Conservation (phyloP, 1,284 basidiomycete species). For the Tylopilus sp. region DNA sequence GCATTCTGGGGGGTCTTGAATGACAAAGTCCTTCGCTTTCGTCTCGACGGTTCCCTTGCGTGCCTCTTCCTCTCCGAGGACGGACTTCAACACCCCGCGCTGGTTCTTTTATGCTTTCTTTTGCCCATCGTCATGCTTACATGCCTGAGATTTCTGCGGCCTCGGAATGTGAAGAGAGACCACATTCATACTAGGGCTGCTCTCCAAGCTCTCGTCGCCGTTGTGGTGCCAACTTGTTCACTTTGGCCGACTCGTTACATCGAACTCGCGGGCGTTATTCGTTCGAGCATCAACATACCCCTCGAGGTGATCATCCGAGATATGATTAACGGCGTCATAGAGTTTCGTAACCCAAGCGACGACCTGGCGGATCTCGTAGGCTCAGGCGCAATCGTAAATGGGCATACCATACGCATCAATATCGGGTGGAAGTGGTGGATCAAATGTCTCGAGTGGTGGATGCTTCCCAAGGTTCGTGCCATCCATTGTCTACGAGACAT, state of each 20-base stretch:
- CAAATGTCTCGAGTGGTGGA: slow-evolving; percentile 23
- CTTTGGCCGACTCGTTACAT: slow-evolving; percentile 36
- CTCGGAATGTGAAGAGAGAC: slow-evolving; percentile 7
- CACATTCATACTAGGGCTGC: slow-evolving; percentile 21
- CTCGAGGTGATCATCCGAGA: slow-evolving; percentile 28
- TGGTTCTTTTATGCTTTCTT: slow-evolving; percentile 6
- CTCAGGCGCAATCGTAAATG: slow-evolving; percentile 13
- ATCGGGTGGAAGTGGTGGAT: slow-evolving; percentile 32
- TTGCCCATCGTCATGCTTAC: slow-evolving; percentile 7
- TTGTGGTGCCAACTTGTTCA: slow-evolving; percentile 35
- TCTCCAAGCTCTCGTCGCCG: slow-evolving; percentile 31
- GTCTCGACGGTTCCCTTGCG: not conserved
- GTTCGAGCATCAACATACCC: slow-evolving; percentile 21
- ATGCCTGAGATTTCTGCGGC: slow-evolving; percentile 3
- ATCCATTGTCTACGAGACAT: not conserved
- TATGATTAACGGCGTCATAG: slow-evolving; percentile 27
- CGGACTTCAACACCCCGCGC: not conserved
- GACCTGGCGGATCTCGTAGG: slow-evolving; percentile 30
- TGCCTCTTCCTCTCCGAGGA: not conserved
- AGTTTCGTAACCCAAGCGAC: slow-evolving; percentile 31
- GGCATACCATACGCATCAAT: slow-evolving; percentile 21
- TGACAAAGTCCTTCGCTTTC: not conserved
- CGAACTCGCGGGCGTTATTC: slow-evolving; percentile 21
- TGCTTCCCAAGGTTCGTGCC: slow-evolving; percentile 25
- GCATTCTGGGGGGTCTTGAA: slow-evolving; percentile 5